Conservation (phyloP, 1,139 yeast species). For the Wickerhamomyces sp. region DNA sequence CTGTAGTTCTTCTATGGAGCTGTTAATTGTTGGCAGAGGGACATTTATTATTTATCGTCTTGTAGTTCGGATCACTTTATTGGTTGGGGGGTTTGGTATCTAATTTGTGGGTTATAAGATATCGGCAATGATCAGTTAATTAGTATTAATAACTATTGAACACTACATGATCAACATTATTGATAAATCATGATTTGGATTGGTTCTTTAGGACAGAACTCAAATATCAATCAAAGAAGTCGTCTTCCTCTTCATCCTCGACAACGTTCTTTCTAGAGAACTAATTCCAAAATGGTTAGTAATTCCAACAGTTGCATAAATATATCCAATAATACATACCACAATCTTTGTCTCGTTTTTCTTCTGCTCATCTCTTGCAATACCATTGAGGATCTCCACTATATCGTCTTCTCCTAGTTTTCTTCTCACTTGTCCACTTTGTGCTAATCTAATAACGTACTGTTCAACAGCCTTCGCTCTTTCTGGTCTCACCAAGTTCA, state of each 20-base stretch:
- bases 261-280: constrained; percentile 39
- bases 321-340: constrained; percentile 19
- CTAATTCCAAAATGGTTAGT: constrained; percentile 1
- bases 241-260: constrained; percentile 35
- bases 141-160: no score
- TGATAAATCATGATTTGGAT: no score
- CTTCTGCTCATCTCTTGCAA: constrained; percentile 73
- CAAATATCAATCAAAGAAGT: constrained; percentile 35
- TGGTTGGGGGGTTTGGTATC: no score
- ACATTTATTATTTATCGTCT: no score
- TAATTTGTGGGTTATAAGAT: no score
- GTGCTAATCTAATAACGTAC: constrained; percentile 67
- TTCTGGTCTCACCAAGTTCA: constrained; percentile 85
- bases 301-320: not conserved
- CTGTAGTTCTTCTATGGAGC: no score
- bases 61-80: no score
- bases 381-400: constrained; percentile 76
- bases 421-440: constrained; percentile 69
- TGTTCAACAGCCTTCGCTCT: constrained; percentile 90
- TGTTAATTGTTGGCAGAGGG: no score
- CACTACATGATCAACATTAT: no score
- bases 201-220: no score
- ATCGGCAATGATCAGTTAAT: no score
- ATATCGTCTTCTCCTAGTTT: constrained; percentile 76
- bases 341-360: constrained; percentile 59